Evolutionary conservation across 345 rosid species (phyloP).

Genomic region (Euphorbia lathyris): DNA sequence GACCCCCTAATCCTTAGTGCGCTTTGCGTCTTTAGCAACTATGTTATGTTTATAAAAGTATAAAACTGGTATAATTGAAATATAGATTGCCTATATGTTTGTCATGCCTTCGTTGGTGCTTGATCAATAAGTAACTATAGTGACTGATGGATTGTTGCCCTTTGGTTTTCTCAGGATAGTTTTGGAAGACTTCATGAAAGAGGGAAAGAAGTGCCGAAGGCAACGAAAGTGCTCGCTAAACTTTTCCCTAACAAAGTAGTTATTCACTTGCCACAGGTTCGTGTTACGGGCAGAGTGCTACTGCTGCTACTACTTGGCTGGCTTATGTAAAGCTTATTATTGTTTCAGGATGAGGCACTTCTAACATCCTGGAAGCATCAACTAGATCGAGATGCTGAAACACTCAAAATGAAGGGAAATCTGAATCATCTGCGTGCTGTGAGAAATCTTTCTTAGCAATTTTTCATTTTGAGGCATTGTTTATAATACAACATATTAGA

Average conservation of each 20-base stretch:
- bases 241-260: constrained; percentile 88
- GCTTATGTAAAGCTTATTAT: constrained; percentile 14
- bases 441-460: constrained; percentile 28
- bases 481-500: neutral
- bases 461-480: neutral
- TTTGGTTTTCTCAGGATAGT: constrained; percentile 58
- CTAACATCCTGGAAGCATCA: constrained; percentile 78
- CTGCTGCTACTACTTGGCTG: neutral
- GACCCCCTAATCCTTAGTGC: too few species aligned
- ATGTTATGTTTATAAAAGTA: too few species aligned
- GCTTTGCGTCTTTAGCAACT: too few species aligned
- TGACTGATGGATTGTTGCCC: neutral
- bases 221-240: constrained; percentile 59
- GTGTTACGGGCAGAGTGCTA: constrained; percentile 10
- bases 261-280: constrained; percentile 87
- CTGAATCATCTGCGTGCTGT: constrained; percentile 58
- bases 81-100: neutral
- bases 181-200: constrained; percentile 70
- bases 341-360: constrained; percentile 67
- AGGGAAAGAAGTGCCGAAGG: constrained; percentile 76
- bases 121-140: neutral
- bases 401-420: constrained; percentile 79
- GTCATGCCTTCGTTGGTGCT: neutral
- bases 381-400: constrained; percentile 76
- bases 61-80: too few species aligned